These are phyloP conservation scores for Toxicodendron radicans DNA, from an alignment of 345 rosid genomes.

Conservation along the genomic window DNA sequence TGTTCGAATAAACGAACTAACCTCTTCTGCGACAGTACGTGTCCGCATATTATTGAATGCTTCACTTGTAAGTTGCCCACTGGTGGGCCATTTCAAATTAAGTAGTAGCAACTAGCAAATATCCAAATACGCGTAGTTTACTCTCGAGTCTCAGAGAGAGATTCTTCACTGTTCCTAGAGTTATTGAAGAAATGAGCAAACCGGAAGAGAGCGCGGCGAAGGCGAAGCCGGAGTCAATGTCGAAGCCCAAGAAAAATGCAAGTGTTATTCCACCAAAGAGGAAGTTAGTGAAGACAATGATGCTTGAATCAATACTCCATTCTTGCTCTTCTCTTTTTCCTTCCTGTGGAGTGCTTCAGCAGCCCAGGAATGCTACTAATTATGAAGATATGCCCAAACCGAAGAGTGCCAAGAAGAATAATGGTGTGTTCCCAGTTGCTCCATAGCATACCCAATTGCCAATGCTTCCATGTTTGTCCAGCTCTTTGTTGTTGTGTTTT, in stretches of 20 bases:
- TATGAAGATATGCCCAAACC: background rate
- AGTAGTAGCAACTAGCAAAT: no score
- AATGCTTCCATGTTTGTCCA: background rate
- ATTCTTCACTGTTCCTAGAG: background rate
- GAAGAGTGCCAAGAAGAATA: background rate
- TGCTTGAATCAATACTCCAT: background rate
- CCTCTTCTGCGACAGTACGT: no score
- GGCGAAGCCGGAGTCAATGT: background rate
- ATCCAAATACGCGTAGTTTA: no score
- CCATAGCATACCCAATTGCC: background rate
- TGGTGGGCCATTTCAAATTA: no score
- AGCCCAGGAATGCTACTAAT: background rate
- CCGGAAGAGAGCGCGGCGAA: background rate
- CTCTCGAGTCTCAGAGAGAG: no score
- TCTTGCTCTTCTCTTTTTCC: background rate
- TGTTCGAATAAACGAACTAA: no score
- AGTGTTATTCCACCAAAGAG: conserved; percentile 21
- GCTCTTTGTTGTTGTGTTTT: no score
- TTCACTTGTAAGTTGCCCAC: no score
- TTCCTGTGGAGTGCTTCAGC: background rate
- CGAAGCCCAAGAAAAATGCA: conserved; percentile 6
- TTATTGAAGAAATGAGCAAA: background rate
- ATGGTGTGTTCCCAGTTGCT: background rate
- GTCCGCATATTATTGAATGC: no score
- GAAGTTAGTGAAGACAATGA: conserved; percentile 23